These are phyloP conservation scores for Erysimum cheiri DNA, from an alignment of 441 rosid species.

Conservation along the genomic window DNA sequence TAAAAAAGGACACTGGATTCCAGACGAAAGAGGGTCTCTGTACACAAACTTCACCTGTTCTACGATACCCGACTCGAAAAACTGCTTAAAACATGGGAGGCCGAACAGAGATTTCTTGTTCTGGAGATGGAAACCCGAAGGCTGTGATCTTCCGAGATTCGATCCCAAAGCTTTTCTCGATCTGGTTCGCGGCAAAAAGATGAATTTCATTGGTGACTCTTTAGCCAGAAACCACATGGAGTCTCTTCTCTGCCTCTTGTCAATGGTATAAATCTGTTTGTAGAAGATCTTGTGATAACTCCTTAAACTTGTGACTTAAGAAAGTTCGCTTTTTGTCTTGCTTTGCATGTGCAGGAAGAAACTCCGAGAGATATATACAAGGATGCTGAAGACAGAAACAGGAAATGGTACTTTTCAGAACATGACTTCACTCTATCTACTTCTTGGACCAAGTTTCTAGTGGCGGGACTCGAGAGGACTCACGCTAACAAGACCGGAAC, in stretches of 20 bases:
- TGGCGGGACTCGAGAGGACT: constrained; percentile 52
- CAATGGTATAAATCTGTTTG: constrained; percentile 47
- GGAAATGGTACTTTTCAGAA: constrained; percentile 58
- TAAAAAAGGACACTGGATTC: constrained; percentile 65
- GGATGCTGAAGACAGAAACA: constrained; percentile 62
- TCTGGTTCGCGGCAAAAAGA: constrained; percentile 58
- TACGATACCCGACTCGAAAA: constrained; percentile 58
- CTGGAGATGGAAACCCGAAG: constrained; percentile 87
- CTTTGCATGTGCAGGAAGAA: constrained; percentile 59
- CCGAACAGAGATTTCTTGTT: constrained; percentile 56
- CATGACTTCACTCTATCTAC: constrained; percentile 68
- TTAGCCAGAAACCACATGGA: constrained; percentile 81
- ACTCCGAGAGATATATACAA: constrained; percentile 51
- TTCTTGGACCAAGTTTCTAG: constrained; percentile 66
- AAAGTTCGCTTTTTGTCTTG: neutral
- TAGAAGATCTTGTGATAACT: neutral
- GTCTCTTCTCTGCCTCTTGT: constrained; percentile 72
- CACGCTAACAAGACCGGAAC: constrained; percentile 51
- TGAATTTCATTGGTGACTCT: constrained; percentile 80
- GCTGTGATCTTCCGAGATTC: constrained; percentile 68
- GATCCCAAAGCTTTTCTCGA: constrained; percentile 57
- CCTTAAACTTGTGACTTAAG: neutral
- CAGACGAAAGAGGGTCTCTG: constrained; percentile 47
- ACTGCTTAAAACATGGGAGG: constrained; percentile 71
- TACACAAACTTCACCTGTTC: constrained; percentile 67